Evolutionary conservation across 1,284 basidiomycete genomes (phyloP), one percentile per base, ranked within the genome.

Genomic region (Boletus austroedulis): DNA sequence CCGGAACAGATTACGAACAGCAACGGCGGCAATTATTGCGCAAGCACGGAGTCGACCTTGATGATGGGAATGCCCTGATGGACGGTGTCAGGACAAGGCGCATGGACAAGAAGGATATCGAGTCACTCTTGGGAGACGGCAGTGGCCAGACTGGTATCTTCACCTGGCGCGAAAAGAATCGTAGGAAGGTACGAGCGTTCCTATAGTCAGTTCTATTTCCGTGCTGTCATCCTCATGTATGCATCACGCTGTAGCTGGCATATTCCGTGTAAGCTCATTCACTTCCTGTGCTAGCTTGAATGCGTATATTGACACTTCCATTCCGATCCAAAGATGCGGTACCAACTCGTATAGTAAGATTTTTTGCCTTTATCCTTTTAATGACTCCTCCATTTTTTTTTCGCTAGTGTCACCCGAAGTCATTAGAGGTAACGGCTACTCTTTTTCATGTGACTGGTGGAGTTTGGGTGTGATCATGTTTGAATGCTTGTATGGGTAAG

Each of bases 361-460:
- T 50, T 78, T 56, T 63, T 63, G 50, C 63, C 59, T 64, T 69
- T 63, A 62, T 62, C 64, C 61, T 58, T 62, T 66, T 62, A 60
- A 63, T 62, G 54, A 60, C 59, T 24, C 43, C 53, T 65, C 55
- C 60, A 63, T 66, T 61, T 67, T 68, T 21, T 62, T 68, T 58
- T 70, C 68, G 63, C 67, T 74, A 89, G 91, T 93, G 93, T 94
- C 92, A 12, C 94, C 94, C 32, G 96, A 98, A 73, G 95, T 98
- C 43, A 92, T 99, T 66, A 85, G 94, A 67, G 89, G 90, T 21
- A 88, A 90, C 69, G 95, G 95, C 26, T 98, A 98, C 75, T 88
- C 92, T 49, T 95, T 92, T 75, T 91, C 90, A 36, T 97, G 94
- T 72, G 95, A 98, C 71, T 98, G 95, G 95, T 98, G 96, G 95